Conservation (phyloP, 352 stramenopile genomes). For the Achlya hypogyna region DNA sequence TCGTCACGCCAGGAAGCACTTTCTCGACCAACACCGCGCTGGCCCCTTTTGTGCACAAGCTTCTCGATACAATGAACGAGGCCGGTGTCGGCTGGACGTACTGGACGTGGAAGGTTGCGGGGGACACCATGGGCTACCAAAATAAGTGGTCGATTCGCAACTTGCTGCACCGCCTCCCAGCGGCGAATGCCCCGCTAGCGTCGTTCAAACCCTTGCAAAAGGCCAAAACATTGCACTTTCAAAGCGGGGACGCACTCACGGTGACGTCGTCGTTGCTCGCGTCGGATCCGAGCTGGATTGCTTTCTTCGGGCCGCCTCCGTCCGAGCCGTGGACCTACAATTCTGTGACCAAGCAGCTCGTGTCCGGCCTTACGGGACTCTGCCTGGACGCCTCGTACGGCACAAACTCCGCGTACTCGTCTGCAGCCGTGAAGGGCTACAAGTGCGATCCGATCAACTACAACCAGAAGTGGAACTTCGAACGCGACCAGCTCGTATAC, state of each 20-base stretch:
- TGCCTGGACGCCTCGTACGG: not conserved
- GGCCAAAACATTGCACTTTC: too few species aligned
- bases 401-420: not conserved
- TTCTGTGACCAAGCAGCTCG: not conserved
- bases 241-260: not conserved
- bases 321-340: slow-evolving; percentile 10
- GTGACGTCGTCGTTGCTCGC: slow-evolving; percentile 1
- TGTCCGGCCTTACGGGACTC: not conserved
- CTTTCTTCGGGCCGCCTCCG: not conserved
- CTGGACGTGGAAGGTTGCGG: slow-evolving; percentile 15
- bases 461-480: slow-evolving; percentile 6
- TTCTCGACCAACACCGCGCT: not conserved
- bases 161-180: not conserved
- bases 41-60: not conserved
- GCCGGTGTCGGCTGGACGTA: slow-evolving; percentile 6
- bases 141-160: slow-evolving; percentile 9
- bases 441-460: not conserved
- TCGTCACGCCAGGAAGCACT: slow-evolving; percentile 4
- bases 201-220: not conserved
- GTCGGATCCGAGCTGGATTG: not conserved
- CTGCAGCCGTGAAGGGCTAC: not conserved
- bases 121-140: not conserved
- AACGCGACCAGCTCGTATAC: not conserved
- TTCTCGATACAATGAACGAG: not conserved
- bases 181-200: not conserved